A percentile compares a stretch with the other conserved stretches of the same genome.
These are phyloP conservation scores for Clarireedia paspali DNA, from an alignment of 2,329 filamentous ascomycete genomes.

Conservation along the genomic window DNA sequence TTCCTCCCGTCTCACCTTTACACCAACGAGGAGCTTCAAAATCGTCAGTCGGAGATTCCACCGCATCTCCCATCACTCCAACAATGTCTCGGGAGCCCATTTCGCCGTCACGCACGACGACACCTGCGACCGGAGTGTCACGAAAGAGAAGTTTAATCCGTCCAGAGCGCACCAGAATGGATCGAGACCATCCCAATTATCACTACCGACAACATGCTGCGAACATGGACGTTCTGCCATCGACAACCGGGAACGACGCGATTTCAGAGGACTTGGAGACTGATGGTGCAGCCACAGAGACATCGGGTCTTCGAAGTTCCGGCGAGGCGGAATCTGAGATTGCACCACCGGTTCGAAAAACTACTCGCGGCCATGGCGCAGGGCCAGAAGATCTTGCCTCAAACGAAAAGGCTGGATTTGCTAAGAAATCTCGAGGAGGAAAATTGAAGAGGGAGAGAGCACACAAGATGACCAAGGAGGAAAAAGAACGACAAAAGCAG, in stretches of 20 bases:
- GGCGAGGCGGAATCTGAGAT: constrained; percentile 25
- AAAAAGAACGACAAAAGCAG: constrained; percentile 51
- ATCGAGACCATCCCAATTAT: constrained; percentile 86
- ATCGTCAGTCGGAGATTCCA: constrained; percentile 51
- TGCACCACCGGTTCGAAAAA: constrained; percentile 21
- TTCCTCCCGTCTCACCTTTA: constrained; percentile 22
- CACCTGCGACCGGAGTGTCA: constrained; percentile 33
- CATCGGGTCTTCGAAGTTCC: constrained; percentile 26
- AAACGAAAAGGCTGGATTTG: constrained; percentile 22
- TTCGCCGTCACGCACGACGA: constrained; percentile 15
- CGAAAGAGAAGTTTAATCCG: constrained; percentile 85
- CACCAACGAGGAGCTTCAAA: constrained; percentile 48
- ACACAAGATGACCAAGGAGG: constrained; percentile 57
- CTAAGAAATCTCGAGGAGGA: constrained; percentile 20
- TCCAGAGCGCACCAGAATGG: constrained; percentile 80
- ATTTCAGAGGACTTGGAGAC: constrained; percentile 71
- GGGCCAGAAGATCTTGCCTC: constrained; percentile 17
- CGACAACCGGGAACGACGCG: constrained; percentile 86
- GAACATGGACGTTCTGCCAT: constrained; percentile 84
- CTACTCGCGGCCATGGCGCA: constrained; percentile 15
- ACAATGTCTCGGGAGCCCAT: constrained; percentile 45
- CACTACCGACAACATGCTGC: constrained; percentile 92
- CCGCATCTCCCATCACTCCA: constrained; percentile 36
- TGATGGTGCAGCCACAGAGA: constrained; percentile 23
- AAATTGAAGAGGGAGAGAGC: constrained; percentile 38